Base-by-base conservation (phyloP, 208 protist species). In the Acanthamoeba rhysodes region DNA sequence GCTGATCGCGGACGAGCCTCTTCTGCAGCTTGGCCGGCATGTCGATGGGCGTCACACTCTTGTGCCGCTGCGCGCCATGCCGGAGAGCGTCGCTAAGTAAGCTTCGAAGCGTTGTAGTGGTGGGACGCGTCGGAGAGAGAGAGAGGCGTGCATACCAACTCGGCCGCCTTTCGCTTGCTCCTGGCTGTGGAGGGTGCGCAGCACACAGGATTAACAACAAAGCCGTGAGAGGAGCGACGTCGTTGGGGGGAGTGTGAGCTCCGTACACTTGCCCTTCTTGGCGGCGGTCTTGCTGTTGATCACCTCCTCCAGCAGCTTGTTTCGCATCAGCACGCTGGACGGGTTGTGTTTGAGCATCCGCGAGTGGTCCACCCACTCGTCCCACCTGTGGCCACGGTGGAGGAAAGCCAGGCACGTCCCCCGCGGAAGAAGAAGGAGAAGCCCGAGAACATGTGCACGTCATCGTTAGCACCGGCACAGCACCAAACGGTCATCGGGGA, bases 331-430 rank as follows among this genome's bases (percentile, higher is more conserved):
- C 7, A 85, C 57, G 91, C 72, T 94, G 5, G 45, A 7, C 34
- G 45, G 53, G 50, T 94, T 94, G 72, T 94, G 72, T 37, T 94
- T 94, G 53, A 94, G 91, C 91, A 94, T 94, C 14, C 91, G 64
- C 32, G 70, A 53, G 24, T 94, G 70, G 91, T 94, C 91, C 70
- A 94, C 91, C 91, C 91, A 94, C 34, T 94, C 91, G 53, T 94
- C 66, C 91, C 91, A 94, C 37, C 91, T 94, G 29, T 5, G 45
- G n/a, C 4, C 45, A 48, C 45, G 45, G 8, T 45, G 41, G 41
- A 45, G 41, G 41, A 45, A 45, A 45, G n/a, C 29, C 48, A 78
- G n/a, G n/a, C 41, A 45, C 41, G 41, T n/a, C 4, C 1, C 37
- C 45, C 45, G 45, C 12, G 45, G 45, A 48, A 48, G 45, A 48